Conservation (phyloP, 208 protist genomes). For the Borovskyia barvae region DNA sequence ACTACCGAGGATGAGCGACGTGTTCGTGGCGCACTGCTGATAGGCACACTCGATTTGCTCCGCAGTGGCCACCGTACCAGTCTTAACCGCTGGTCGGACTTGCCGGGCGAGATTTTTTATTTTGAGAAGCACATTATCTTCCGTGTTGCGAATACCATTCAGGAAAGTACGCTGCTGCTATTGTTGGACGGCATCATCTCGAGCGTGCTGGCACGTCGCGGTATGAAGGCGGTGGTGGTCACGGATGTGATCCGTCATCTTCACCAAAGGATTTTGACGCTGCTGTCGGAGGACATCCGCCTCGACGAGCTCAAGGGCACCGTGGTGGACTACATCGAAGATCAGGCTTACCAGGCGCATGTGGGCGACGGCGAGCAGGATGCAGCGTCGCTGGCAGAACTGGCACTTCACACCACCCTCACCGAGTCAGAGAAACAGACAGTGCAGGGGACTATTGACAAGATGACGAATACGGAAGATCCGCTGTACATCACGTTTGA, state of each 20-base stretch:
- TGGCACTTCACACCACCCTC: constrained; percentile 19
- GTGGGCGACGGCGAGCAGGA: background rate
- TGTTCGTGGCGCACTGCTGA: constrained; percentile 58
- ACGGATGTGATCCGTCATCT: constrained; percentile 42
- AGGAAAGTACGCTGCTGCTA: constrained; percentile 68
- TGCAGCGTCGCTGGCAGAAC: constrained; percentile 1
- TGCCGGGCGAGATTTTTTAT: constrained; percentile 73
- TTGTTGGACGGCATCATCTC: constrained; percentile 72
- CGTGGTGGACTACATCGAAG: constrained; percentile 44
- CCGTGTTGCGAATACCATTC: constrained; percentile 74
- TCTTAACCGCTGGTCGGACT: constrained; percentile 62
- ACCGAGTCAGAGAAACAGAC: constrained; percentile 44
- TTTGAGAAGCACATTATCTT: constrained; percentile 82
- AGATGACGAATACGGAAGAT: constrained; percentile 79
- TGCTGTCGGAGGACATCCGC: constrained; percentile 54
- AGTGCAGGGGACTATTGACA: constrained; percentile 57
- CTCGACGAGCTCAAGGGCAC: constrained; percentile 58
- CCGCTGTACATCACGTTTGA: constrained; percentile 74
- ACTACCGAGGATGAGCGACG: constrained; percentile 43
- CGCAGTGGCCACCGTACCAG: constrained; percentile 44
- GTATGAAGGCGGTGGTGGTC: constrained; percentile 30
- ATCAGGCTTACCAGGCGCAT: constrained; percentile 23
- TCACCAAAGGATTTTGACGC: constrained; percentile 48
- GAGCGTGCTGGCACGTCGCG: constrained; percentile 50
- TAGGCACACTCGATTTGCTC: constrained; percentile 57